Base-by-base conservation (phyloP, 192 early-diverging fungal species). In the Pilobolus umbonatus region DNA sequence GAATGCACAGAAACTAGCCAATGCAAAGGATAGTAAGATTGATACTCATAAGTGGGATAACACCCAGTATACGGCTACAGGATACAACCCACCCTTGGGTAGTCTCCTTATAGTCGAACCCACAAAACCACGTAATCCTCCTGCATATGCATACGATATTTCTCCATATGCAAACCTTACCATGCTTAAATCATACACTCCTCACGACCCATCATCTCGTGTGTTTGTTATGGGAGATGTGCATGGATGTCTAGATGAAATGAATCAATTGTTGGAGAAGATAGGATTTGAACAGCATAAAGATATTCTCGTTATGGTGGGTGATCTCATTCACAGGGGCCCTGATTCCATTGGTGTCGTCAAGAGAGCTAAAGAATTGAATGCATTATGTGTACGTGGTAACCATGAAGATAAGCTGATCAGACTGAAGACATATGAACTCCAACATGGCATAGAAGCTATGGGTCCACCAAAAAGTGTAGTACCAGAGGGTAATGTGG, bases 341-440 rank as follows among this genome's bases (percentile, higher is more conserved):
- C 77, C 79, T 17, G 67, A 85, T 30, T 85, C 81, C 6, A 29
- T 78, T 1, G 74, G 75, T 15, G 86, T 88, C 2, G 51, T 88
- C 30, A 62, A 70, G 42, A 70, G 70, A 10, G 82, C 82, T 2
- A 60, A 66, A 30, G 56, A 75, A 36, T 43, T 82, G 2, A 58
- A 55, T 15, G 81, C 79, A 14, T 69, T 73, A 60, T 77, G 81
- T 62, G 80, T 84, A 2, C 78, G 86, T 19, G 88, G 88, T 25
- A 90, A 90, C 60, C 88, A 90, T 43, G 88, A 90, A 39, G 85
- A 90, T 61, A 73, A 72, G 30, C 80, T 90, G 4, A 70, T 88
- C 14, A 67, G 79, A 8, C 77, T 80, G 69, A 69, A 74, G 22
- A 54, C 46, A 9, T 68, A 47, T 57, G n/a, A 43, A 19, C 36